phyloP scores from a whole-genome alignment of 495 filamentous ascomycete species.

The Cercophora newfieldiana region DNA sequence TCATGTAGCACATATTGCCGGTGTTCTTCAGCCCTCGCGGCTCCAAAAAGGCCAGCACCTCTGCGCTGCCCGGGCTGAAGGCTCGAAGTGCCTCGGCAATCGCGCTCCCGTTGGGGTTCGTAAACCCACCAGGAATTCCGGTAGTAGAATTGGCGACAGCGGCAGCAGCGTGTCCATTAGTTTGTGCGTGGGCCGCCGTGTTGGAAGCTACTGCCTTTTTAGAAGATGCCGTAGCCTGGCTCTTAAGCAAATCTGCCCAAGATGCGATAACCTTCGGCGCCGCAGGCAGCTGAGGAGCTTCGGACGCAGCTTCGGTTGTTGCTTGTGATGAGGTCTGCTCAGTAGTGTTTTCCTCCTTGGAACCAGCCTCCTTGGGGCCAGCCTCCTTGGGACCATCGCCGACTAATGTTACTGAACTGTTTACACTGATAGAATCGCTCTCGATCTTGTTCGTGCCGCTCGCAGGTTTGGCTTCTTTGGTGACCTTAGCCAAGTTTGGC shows the following conservation, averaged over 20 bases:
- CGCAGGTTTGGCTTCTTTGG: constrained; percentile 28
- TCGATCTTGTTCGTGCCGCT: neutral
- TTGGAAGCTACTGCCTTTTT: neutral
- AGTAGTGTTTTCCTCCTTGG: neutral
- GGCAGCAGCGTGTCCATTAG: constrained; percentile 24
- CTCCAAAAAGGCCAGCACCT: constrained; percentile 80
- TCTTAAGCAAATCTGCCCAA: neutral
- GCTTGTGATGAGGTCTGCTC: neutral
- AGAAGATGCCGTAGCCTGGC: no score
- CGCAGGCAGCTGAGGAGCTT: neutral
- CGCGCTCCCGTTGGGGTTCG: constrained; percentile 62
- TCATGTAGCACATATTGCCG: constrained; percentile 99
- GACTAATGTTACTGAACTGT: neutral
- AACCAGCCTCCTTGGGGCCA: neutral
- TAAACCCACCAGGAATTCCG: constrained; percentile 29
- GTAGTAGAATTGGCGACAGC: constrained; percentile 21
- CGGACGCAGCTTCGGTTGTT: neutral
- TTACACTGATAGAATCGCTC: neutral
- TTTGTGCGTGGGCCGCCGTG: constrained; percentile 25
- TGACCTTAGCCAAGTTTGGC: constrained; percentile 28
- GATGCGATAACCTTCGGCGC: neutral
- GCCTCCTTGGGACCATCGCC: neutral
- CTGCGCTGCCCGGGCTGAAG: constrained; percentile 60
- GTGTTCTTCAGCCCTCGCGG: constrained; percentile 95
- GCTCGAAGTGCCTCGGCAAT: constrained; percentile 70